Evolutionary conservation across 768 basidiomycete species (phyloP), one percentile per base, ranked within the genome.

Genomic region (Suillus variegatus): DNA sequence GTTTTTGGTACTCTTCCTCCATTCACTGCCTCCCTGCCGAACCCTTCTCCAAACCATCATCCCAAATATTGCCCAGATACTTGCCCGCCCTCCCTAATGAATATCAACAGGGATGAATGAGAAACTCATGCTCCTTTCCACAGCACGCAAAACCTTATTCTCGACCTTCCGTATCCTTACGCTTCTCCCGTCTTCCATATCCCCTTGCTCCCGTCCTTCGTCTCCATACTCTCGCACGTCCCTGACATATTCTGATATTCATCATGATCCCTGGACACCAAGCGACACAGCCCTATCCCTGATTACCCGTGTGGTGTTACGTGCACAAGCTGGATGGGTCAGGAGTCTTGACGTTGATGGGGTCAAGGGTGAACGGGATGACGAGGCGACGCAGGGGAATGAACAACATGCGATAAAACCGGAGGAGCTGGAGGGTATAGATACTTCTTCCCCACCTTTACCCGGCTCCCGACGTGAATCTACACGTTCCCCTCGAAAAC

Each of bases 261-360:
- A 20, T 12, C 10, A 10, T 43, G 18, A 18, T 60, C 20, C 40
- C 18, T 60, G 40, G 57, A 60, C 5, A 2, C 57, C 57, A 28
- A 36, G 57, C 57, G n/a, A 43, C 25, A 28, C 40, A 20, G 57
- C 57, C 18, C 40, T 60, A 28, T 60, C 57, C 9, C 16, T 60
- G 9, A 9, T 60, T 10, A 60, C 57, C 1, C 57, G 57, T 18
- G 57, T 60, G 5, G 18, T 60, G 2, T 60, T 60, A 43, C 25
- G 25, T 60, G 57, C 57, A 43, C 57, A 60, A 43, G 57, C 57
- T 60, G 57, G 57, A 25, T 60, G 57, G 57, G 5, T 60, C 28
- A 25, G 22, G 9, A 28, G 18, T 58, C 57, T 58, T 28, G 1
- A 40, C 0, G 16, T 25, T 41, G 57, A 41, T 43, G 10, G 10